Percentiles rank a stretch among this genome's conserved stretches.
Conservation (phyloP, 441 rosid species). For the Populus hybrid region DNA sequence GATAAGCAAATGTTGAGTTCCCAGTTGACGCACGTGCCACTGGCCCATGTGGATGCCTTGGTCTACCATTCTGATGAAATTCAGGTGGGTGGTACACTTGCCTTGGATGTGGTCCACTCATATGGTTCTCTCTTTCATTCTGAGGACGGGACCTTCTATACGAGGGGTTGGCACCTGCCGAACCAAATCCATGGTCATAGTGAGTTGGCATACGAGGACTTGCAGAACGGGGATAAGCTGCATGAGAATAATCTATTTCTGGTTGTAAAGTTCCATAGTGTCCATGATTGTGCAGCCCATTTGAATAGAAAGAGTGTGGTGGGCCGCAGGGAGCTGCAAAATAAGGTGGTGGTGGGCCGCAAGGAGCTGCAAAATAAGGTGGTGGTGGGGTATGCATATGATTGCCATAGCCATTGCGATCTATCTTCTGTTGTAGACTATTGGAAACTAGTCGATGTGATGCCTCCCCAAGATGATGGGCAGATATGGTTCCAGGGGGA, state of each 20-base stretch:
- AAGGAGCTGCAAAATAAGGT: conserved; percentile 16
- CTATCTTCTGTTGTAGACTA: conserved; percentile 53
- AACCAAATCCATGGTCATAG: conserved; percentile 19
- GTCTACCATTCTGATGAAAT: conserved; percentile 30
- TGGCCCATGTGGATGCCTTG: conserved; percentile 28
- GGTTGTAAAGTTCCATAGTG: conserved; percentile 20
- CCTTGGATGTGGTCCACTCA: conserved; percentile 20
- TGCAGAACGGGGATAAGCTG: conserved; percentile 11
- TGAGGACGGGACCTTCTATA: conserved; percentile 19
- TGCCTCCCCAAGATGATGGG: conserved; percentile 66
- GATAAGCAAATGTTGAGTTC: conserved; percentile 15
- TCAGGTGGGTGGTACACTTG: conserved; percentile 2
- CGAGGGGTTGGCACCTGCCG: conserved; percentile 15
- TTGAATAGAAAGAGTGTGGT: conserved; percentile 24
- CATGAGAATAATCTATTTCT: conserved; percentile 21
- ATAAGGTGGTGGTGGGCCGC: conserved; percentile 20
- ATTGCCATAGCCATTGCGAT: conserved; percentile 24
- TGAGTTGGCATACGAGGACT: conserved; percentile 15
- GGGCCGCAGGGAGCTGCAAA: conserved; percentile 22
- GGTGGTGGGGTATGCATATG: conserved; percentile 22
- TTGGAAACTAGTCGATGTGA: conserved; percentile 64
- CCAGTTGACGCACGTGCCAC: conserved; percentile 6
- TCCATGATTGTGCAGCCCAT: conserved; percentile 31
- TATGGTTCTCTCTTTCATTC: conserved; percentile 17
- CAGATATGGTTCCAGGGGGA: conserved; percentile 49